These are phyloP conservation scores for Bipolaris victoriae DNA, from an alignment of 2,329 filamentous ascomycete genomes.

Conservation along the genomic window DNA sequence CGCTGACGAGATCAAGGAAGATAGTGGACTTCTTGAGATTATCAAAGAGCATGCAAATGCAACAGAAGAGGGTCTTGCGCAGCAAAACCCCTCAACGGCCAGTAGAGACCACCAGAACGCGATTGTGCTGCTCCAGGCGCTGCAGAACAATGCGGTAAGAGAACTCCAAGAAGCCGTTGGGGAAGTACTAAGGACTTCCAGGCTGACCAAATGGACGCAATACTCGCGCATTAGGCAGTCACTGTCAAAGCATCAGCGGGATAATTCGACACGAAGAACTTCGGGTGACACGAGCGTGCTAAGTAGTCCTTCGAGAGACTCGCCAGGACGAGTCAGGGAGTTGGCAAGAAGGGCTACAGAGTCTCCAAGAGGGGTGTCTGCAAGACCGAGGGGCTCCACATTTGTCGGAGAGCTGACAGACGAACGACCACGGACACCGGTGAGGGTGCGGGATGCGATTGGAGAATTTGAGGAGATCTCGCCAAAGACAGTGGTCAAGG, in stretches of 20 bases:
- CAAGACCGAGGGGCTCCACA: slow-evolving; percentile 10
- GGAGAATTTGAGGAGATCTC: slow-evolving; percentile 13
- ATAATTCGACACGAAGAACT: slow-evolving; percentile 28
- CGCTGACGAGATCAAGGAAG: slow-evolving; percentile 36
- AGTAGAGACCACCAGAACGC: slow-evolving; percentile 46
- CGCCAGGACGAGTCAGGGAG: slow-evolving; percentile 12
- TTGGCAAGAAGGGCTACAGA: slow-evolving; percentile 13
- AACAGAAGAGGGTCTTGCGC: slow-evolving; percentile 30
- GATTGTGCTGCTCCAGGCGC: slow-evolving; percentile 44
- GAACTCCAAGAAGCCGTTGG: slow-evolving; percentile 12
- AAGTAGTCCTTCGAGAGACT: slow-evolving; percentile 9
- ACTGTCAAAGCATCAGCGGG: slow-evolving; percentile 31
- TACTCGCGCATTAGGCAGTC: slow-evolving; percentile 31
- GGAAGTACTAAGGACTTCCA: slow-evolving; percentile 23
- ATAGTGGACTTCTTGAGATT: slow-evolving; percentile 37
- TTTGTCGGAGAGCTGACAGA: background rate
- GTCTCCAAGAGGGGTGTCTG: slow-evolving; percentile 1
- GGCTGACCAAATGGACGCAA: slow-evolving; percentile 31
- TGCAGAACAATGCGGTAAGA: slow-evolving; percentile 44
- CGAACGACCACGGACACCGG: slow-evolving; percentile 6
- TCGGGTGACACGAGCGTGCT: slow-evolving; percentile 10
- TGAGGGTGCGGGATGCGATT: slow-evolving; percentile 6
- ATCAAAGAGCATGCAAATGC: slow-evolving; percentile 43
- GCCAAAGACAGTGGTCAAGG: slow-evolving; percentile 9
- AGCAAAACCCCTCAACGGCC: slow-evolving; percentile 28